Base-by-base conservation (phyloP, 2,329 filamentous ascomycete genomes). In the Ceratocystis harringtonii region DNA sequence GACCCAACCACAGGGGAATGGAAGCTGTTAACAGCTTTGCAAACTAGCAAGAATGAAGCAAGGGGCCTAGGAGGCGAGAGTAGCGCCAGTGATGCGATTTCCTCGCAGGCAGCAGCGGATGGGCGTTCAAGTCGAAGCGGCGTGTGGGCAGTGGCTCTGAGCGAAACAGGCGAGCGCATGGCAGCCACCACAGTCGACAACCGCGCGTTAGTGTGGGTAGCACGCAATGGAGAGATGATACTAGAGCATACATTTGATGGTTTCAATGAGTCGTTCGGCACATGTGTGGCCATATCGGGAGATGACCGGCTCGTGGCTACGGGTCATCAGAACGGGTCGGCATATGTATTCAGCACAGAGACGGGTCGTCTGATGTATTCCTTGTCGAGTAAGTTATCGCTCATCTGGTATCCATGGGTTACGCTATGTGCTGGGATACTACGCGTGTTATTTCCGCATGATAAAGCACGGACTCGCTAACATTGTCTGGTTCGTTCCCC, bases 261-360 rank as follows among this genome's bases (percentile, higher is more conserved):
- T 79, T 70, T 77, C 81, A 65, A 89, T 88, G 75, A 85, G 94
- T 68, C 81, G 85, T 97, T 96, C 76, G 92, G 91, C 45, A 84
- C 94, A 77, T 88, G 88, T 71, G 85, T 99, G 68, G 92, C 94
- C 73, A 76, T 97, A 73, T 86, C 83, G 70, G 75, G 78, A 22
- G 88, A 99, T 74, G 92, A 92, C 64, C 86, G 84, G 68, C 88
- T 90, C 74, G 95, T 92, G 36, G 92, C 92, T 3, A 95, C 88
- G 63, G 94, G 94, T 0, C 92, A 99, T 75, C 89, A 96, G 74
- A 96, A 89, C 71, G 94, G 94, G 17, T 86, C 85, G 12, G 83
- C 97, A 68, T 96, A 96, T 76, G 85, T 99, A 68, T 99, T 97
- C 80, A 92, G 91, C 78, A 97, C 96, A 71, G 87, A 91, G 70